These are phyloP conservation scores for Yamagishiella unicocca DNA, from an alignment of 139 green algal genomes.

Conservation along the genomic window DNA sequence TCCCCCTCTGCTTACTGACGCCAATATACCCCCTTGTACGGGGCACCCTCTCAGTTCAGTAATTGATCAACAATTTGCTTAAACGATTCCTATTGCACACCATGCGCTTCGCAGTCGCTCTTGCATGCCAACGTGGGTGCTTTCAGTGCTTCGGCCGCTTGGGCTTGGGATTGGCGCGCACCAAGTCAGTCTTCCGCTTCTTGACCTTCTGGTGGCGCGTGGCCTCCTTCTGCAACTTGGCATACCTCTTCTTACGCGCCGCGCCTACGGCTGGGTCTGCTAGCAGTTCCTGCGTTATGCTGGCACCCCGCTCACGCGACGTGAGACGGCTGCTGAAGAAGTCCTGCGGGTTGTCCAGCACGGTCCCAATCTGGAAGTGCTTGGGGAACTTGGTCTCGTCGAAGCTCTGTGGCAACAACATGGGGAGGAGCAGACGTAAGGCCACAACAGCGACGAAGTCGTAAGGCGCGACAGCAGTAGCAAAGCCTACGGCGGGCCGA, in stretches of 20 bases:
- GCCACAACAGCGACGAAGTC: background rate
- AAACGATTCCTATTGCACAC: too few species aligned
- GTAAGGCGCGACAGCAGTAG: too few species aligned
- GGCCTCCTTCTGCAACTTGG: constrained; percentile 65
- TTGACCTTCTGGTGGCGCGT: constrained; percentile 49
- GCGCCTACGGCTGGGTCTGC: constrained; percentile 68
- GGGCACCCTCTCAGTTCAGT: too few species aligned
- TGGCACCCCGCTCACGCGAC: constrained; percentile 56
- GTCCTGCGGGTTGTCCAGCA: constrained; percentile 81
- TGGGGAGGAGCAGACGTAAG: too few species aligned
- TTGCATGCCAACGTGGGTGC: background rate
- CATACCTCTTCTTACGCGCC: constrained; percentile 65
- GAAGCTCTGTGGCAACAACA: constrained; percentile 50
- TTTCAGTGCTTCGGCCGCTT: constrained; percentile 50
- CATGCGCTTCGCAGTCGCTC: too few species aligned
- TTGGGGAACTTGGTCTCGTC: constrained; percentile 80
- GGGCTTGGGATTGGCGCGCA: background rate
- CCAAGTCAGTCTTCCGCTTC: constrained; percentile 53
- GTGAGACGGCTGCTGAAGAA: constrained; percentile 73
- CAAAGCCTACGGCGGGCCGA: too few species aligned
- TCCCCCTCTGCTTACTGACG: too few species aligned
- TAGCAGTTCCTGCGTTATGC: constrained; percentile 68
- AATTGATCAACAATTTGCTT: too few species aligned
- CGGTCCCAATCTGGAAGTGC: constrained; percentile 86
- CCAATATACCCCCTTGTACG: too few species aligned